A percentile compares a stretch with the other conserved stretches of the same genome.
Conservation (phyloP, 192 early-diverging fungal genomes). For the Backusella australiensis region DNA sequence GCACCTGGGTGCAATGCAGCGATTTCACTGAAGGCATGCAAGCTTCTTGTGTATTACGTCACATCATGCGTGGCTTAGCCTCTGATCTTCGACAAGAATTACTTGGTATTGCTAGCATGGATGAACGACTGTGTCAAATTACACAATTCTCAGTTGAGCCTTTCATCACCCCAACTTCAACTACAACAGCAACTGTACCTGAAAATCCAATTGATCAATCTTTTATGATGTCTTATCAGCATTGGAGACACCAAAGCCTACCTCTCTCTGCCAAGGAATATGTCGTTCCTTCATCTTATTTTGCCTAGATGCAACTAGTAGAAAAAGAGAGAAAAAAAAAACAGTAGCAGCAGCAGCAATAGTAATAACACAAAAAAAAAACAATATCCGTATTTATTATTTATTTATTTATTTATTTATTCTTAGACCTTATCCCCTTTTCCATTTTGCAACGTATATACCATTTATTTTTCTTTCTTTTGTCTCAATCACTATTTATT, state of each 20-base stretch:
- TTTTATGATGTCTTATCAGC: not conserved
- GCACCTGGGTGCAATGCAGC: conserved; percentile 55
- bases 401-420: not conserved
- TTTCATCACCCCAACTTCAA: not conserved
- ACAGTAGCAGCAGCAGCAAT: too few relatives aligned
- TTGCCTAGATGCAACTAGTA: not conserved
- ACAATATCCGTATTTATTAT: not conserved
- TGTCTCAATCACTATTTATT: not conserved
- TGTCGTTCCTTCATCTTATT: not conserved
- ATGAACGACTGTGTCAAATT: conserved; percentile 21
- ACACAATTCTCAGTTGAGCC: conserved; percentile 12
- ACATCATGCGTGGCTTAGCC: conserved; percentile 48
- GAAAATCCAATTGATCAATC: conserved; percentile 7
- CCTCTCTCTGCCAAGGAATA: conserved; percentile 10
- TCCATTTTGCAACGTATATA: not conserved
- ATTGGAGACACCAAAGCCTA: conserved; percentile 17
- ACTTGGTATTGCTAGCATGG: conserved; percentile 19
- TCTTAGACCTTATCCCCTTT: not conserved
- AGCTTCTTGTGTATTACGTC: conserved; percentile 47
- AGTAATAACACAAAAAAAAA: too few relatives aligned
- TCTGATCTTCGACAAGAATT: conserved; percentile 24
- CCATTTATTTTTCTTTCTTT: not conserved
- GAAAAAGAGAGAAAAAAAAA: not conserved
- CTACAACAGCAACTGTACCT: not conserved
- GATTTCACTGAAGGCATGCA: conserved; percentile 66